Percentiles rank a stretch among this genome's conserved stretches.
Evolutionary conservation across 2,329 filamentous ascomycete genomes (phyloP).

Genomic region (Botryotinia convoluta): DNA sequence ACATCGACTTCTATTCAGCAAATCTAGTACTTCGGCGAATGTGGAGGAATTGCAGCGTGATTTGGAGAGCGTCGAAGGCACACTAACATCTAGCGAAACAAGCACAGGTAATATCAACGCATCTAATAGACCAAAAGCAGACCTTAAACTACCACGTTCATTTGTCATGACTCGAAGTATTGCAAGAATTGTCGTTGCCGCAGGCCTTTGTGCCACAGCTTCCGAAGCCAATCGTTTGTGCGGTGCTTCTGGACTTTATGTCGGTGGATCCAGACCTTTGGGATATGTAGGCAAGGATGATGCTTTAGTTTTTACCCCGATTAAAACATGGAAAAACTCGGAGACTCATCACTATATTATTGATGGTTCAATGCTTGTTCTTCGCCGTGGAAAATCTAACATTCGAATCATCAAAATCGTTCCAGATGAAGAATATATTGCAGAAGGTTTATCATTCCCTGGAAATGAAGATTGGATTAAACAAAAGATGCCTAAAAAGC

Average conservation of each 20-base stretch:
- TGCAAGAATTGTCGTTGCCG: slow-evolving; percentile 56
- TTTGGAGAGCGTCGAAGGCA: neutral
- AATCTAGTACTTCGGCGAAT: slow-evolving; percentile 24
- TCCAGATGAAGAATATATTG: slow-evolving; percentile 46
- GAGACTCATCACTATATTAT: slow-evolving; percentile 61
- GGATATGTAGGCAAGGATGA: slow-evolving; percentile 44
- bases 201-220: slow-evolving; percentile 55
- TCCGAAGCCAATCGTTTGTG: slow-evolving; percentile 60
- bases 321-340: slow-evolving; percentile 56
- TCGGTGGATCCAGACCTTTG: slow-evolving; percentile 52
- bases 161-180: slow-evolving; percentile 56
- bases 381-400: slow-evolving; percentile 63
- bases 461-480: neutral
- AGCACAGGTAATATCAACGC: slow-evolving; percentile 26
- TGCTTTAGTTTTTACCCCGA: slow-evolving; percentile 58
- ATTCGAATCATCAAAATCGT: slow-evolving; percentile 60
- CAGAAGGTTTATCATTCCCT: slow-evolving; percentile 9
- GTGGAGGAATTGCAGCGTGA: neutral
- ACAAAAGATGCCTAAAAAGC: neutral
- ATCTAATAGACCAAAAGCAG: slow-evolving; percentile 50
- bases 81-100: too few relatives aligned
- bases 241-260: slow-evolving; percentile 54
- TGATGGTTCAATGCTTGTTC: slow-evolving; percentile 55
- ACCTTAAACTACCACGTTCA: slow-evolving; percentile 58
- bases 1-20: slow-evolving; percentile 50